Evolutionary conservation across 257 asterid genomes (phyloP).

Genomic region (Jasminum sambac): DNA sequence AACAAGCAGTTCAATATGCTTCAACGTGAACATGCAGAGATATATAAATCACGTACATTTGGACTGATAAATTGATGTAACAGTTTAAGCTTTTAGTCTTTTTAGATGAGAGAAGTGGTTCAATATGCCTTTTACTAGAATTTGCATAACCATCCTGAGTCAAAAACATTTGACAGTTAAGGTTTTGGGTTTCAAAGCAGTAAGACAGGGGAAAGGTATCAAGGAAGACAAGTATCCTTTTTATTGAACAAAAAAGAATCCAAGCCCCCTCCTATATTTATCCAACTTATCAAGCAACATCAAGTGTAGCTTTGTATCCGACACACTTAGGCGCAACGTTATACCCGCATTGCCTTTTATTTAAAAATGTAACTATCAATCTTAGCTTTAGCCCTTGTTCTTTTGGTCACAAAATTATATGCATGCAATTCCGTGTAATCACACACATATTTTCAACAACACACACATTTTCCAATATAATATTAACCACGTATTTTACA

Average conservation of each 20-base stretch:
- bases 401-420: too few relatives aligned
- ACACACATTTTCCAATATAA: too few relatives aligned
- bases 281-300: not conserved
- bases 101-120: too few relatives aligned
- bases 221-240: not conserved
- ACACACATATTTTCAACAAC: too few relatives aligned
- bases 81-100: too few relatives aligned
- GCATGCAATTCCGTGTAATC: too few relatives aligned
- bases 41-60: too few relatives aligned
- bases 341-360: not conserved
- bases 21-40: too few relatives aligned
- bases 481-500: too few relatives aligned
- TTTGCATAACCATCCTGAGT: not conserved
- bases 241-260: not conserved
- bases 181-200: not conserved
- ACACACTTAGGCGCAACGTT: not conserved
- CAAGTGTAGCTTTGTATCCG: not conserved
- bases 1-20: too few relatives aligned
- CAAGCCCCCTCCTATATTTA: not conserved
- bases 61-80: too few relatives aligned
- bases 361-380: not conserved
- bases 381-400: too few relatives aligned
- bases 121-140: not conserved
- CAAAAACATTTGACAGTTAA: slow-evolving; percentile 1
- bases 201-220: not conserved